phyloP scores from a whole-genome alignment of 495 filamentous ascomycete species.

The Chaetomium tenue region DNA sequence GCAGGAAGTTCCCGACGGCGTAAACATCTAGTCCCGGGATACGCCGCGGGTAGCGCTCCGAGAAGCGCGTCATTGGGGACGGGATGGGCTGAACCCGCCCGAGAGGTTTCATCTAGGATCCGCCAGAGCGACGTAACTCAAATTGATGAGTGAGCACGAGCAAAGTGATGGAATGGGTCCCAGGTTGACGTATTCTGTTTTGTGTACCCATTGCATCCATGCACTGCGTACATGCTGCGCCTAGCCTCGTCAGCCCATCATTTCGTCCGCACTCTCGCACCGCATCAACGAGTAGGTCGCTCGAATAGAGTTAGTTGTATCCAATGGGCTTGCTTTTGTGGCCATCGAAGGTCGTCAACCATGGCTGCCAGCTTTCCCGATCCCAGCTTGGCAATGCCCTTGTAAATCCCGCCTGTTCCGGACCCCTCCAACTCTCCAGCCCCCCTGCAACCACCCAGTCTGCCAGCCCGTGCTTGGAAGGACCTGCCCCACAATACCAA shows the following conservation, averaged over 20 bases:
- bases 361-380: not conserved
- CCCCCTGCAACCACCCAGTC: constrained; percentile 2
- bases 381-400: constrained; percentile 9
- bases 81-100: not conserved
- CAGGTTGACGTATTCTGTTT: not conserved
- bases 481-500: constrained; percentile 8
- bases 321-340: not conserved
- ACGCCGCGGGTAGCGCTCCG: not conserved
- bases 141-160: not conserved
- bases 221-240: not conserved
- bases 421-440: not conserved
- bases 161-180: not conserved
- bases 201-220: not conserved
- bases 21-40: not conserved
- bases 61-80: not conserved
- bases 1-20: not conserved
- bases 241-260: not conserved
- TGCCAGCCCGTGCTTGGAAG: not conserved
- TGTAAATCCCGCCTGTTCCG: constrained; percentile 16
- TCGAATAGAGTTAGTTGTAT: not conserved
- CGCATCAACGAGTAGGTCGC: not conserved
- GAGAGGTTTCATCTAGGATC: constrained; percentile 8
- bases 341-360: not conserved
- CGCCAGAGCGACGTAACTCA: not conserved
- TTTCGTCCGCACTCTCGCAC: not conserved